Percentiles rank a stretch among this genome's conserved stretches.
These are phyloP conservation scores for Senecio squalidus DNA, from an alignment of 140 eudicot genomes.

Conservation along the genomic window DNA sequence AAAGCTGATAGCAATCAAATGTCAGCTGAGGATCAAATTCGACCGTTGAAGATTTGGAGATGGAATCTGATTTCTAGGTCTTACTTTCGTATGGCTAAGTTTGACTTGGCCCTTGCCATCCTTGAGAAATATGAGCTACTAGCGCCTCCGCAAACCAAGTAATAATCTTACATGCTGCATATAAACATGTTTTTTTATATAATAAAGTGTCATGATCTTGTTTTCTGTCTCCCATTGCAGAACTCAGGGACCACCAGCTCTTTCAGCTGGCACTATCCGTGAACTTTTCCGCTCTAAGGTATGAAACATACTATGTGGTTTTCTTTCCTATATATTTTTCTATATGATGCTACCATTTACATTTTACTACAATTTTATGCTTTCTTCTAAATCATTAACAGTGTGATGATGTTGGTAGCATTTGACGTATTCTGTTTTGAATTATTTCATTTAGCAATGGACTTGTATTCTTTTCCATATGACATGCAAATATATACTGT, in stretches of 20 bases:
- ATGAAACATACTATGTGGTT: background rate
- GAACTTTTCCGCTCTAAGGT: slow-evolving; percentile 78
- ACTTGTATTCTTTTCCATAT: background rate
- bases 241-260: slow-evolving; percentile 27
- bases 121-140: slow-evolving; percentile 57
- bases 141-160: slow-evolving; percentile 37
- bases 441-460: background rate
- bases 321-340: background rate
- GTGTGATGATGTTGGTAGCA: background rate
- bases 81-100: slow-evolving; percentile 63
- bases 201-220: background rate
- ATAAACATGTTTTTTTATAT: background rate
- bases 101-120: slow-evolving; percentile 62
- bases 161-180: slow-evolving; percentile 20
- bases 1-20: slow-evolving; percentile 10
- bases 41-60: slow-evolving; percentile 52
- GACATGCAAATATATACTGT: background rate
- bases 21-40: slow-evolving; percentile 21
- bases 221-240: slow-evolving; percentile 7
- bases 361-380: background rate
- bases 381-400: background rate
- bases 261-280: slow-evolving; percentile 49
- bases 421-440: background rate
- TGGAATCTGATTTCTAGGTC: slow-evolving; percentile 56
- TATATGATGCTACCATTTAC: background rate